phyloP scores from a whole-genome alignment of 23 red algal species.

The Chondrus crispus region DNA sequence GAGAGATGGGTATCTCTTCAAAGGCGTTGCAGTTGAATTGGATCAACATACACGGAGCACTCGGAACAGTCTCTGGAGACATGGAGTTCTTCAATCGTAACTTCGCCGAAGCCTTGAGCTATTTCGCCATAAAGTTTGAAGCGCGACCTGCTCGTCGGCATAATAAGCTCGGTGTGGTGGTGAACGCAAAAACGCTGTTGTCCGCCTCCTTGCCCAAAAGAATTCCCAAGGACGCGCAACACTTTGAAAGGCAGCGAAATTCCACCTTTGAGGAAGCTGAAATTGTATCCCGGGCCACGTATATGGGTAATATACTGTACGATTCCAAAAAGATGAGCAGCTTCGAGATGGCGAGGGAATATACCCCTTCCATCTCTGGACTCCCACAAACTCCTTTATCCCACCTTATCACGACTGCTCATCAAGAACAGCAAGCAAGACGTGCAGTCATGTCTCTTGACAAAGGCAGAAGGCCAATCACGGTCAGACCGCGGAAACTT shows the following conservation, averaged over 20 bases:
- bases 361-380: neutral
- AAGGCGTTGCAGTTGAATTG: neutral
- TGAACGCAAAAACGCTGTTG: neutral
- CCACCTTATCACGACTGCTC: neutral
- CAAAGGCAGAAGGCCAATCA: neutral
- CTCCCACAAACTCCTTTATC: neutral
- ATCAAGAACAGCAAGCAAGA: constrained; percentile 12
- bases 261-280: too few relatives aligned
- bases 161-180: neutral
- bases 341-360: neutral
- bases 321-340: neutral
- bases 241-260: too few relatives aligned
- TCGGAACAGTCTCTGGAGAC: neutral
- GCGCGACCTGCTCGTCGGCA: neutral
- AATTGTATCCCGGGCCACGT: neutral
- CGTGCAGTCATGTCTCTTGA: neutral
- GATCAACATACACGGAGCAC: neutral
- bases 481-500: neutral
- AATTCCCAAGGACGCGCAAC: too few relatives aligned
- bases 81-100: neutral
- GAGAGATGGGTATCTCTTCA: neutral
- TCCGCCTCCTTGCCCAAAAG: neutral
- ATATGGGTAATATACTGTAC: neutral
- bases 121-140: neutral
- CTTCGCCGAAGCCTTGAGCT: neutral